Conservation (phyloP, 768 basidiomycete species). For the Leucocoprinus sp. region DNA sequence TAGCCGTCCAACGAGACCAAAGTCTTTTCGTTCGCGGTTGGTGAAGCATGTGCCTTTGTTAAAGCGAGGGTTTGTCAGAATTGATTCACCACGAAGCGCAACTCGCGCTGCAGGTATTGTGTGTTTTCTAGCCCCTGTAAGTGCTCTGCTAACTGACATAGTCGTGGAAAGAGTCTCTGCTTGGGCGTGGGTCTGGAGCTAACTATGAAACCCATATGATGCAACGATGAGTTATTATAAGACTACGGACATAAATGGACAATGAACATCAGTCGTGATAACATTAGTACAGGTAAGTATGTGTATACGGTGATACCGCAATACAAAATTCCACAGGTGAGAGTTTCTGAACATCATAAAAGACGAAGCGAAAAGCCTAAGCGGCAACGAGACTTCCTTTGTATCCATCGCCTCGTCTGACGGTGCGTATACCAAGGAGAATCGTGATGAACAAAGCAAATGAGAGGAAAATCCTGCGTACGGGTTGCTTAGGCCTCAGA, state of each 20-base stretch:
- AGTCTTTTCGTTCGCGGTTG: conserved; percentile 52
- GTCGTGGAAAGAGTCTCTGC: background rate
- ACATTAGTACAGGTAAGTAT: background rate
- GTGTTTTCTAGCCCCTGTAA: conserved; percentile 7
- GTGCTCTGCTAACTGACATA: conserved; percentile 1
- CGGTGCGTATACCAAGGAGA: conserved; percentile 48
- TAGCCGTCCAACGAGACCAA: conserved; percentile 52
- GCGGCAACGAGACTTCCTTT: conserved; percentile 29
- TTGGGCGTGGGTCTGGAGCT: background rate
- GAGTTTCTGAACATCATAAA: background rate
- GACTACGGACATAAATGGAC: background rate
- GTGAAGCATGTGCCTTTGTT: conserved; percentile 83
- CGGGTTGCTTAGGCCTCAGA: no score
- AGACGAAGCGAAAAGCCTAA: background rate
- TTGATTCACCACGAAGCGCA: conserved; percentile 49
- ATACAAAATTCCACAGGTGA: background rate
- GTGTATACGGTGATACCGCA: background rate
- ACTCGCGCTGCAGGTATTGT: conserved; percentile 28
- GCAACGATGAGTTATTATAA: background rate
- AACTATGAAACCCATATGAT: background rate
- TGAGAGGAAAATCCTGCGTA: conserved; percentile 63
- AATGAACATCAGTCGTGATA: no score
- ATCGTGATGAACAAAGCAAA: conserved; percentile 38
- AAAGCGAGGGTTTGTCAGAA: conserved; percentile 59
- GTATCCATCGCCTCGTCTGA: conserved; percentile 61